Evolutionary conservation across 768 basidiomycete species (phyloP).

Genomic region (Phylloporus arenicola): DNA sequence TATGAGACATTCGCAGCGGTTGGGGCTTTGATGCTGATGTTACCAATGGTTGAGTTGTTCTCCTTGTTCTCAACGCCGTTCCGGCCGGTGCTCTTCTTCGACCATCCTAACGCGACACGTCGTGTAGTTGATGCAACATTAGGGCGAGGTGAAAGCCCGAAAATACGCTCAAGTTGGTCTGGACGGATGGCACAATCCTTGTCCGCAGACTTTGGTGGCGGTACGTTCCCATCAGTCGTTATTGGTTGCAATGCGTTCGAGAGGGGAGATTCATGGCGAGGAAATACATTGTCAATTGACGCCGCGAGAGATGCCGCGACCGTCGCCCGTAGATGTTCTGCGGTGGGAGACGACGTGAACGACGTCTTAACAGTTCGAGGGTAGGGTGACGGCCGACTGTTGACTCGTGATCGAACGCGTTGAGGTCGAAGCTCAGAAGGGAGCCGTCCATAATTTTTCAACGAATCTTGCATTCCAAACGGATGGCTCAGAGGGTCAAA

Average conservation of each 20-base stretch:
- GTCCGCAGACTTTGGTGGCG: slow-evolving; percentile 19
- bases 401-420: slow-evolving; percentile 59
- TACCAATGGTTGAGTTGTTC: slow-evolving; percentile 25
- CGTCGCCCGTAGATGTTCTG: slow-evolving; percentile 34
- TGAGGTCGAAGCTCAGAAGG: slow-evolving; percentile 63
- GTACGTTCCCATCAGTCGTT: slow-evolving; percentile 38
- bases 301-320: slow-evolving; percentile 17
- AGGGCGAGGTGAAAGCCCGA: slow-evolving; percentile 11
- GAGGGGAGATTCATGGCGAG: slow-evolving; percentile 17
- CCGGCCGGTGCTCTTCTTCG: slow-evolving; percentile 55
- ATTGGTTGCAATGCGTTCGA: slow-evolving; percentile 39
- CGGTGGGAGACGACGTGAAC: slow-evolving; percentile 32
- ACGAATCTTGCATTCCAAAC: slow-evolving; percentile 66
- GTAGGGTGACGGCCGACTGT: slow-evolving; percentile 71
- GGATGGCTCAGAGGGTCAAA: slow-evolving; percentile 56
- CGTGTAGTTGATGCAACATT: slow-evolving; percentile 49
- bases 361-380: slow-evolving; percentile 49
- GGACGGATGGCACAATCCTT: slow-evolving; percentile 31
- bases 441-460: slow-evolving; percentile 67
- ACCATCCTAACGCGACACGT: slow-evolving; percentile 55
- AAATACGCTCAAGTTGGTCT: slow-evolving; percentile 26
- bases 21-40: too few relatives aligned
- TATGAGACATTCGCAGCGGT: too few relatives aligned
- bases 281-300: slow-evolving; percentile 12
- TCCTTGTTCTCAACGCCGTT: slow-evolving; percentile 52